Conservation (phyloP, 1,139 yeast species). For the Zhuliangozyma parablackwelliae region DNA sequence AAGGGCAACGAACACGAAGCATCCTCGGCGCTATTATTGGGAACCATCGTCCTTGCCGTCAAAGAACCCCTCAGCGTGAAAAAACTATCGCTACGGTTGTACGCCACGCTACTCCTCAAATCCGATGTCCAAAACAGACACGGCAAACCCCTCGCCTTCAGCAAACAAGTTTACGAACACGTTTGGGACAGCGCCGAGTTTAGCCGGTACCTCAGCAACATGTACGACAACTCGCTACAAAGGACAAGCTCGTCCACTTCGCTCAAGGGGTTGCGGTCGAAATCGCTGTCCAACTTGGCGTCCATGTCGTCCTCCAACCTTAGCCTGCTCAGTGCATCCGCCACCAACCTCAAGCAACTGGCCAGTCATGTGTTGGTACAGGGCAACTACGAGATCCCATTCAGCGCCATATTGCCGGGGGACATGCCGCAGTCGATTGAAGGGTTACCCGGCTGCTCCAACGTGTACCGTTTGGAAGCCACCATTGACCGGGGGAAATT, state of each 20-base stretch:
- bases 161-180: slow-evolving; percentile 67
- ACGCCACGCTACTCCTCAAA: slow-evolving; percentile 56
- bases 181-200: slow-evolving; percentile 70
- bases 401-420: slow-evolving; percentile 82
- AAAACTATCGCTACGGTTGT: slow-evolving; percentile 56
- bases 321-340: slow-evolving; percentile 5
- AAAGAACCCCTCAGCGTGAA: slow-evolving; percentile 71
- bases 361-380: slow-evolving; percentile 38
- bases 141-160: slow-evolving; percentile 40
- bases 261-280: slow-evolving; percentile 25
- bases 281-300: slow-evolving; percentile 26
- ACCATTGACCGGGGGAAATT: slow-evolving; percentile 80
- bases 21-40: slow-evolving; percentile 68
- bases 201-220: slow-evolving; percentile 23
- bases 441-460: slow-evolving; percentile 80
- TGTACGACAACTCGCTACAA: slow-evolving; percentile 25
- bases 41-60: slow-evolving; percentile 73
- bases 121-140: slow-evolving; percentile 14
- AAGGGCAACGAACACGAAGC: slow-evolving; percentile 80
- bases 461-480: slow-evolving; percentile 77
- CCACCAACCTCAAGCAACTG: slow-evolving; percentile 7
- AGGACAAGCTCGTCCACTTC: slow-evolving; percentile 32
- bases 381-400: slow-evolving; percentile 92
- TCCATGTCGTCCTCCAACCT: slow-evolving; percentile 11
- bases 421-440: slow-evolving; percentile 83